Evolutionary conservation across 306 rosid genomes (phyloP).

Genomic region (Trifolium pratense): DNA sequence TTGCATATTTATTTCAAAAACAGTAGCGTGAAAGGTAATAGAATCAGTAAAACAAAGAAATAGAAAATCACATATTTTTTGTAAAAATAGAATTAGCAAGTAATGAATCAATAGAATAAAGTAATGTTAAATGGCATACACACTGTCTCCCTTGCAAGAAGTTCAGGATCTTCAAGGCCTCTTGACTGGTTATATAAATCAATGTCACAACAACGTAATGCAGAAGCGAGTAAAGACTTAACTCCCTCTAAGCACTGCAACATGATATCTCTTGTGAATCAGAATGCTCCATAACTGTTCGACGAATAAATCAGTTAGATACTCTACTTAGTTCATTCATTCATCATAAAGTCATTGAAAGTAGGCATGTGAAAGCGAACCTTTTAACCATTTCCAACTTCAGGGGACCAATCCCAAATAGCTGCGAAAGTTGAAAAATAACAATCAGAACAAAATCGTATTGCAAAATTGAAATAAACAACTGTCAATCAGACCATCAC

Average conservation of each 20-base stretch:
- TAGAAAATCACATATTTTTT: neutral
- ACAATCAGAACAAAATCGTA: conserved; percentile 36
- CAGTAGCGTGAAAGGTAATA: neutral
- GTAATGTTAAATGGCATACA: conserved; percentile 60
- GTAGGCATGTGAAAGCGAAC: conserved; percentile 41
- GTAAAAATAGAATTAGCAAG: too few relatives aligned
- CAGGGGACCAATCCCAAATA: conserved; percentile 45
- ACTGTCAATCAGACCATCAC: neutral
- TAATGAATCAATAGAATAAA: conserved; percentile 7
- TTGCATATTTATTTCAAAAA: neutral
- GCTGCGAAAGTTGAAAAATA: conserved; percentile 31
- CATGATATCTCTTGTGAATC: conserved; percentile 75
- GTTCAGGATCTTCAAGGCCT: conserved; percentile 91
- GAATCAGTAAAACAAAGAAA: conserved; percentile 31
- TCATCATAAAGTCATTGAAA: conserved; percentile 26
- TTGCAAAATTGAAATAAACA: conserved; percentile 33
- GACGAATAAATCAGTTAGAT: conserved; percentile 41
- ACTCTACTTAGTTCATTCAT: conserved; percentile 29
- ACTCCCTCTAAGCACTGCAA: conserved; percentile 81
- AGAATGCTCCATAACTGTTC: conserved; percentile 77
- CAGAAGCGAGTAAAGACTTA: conserved; percentile 64
- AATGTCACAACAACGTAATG: conserved; percentile 75
- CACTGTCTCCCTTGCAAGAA: conserved; percentile 91
- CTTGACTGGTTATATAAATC: conserved; percentile 73
- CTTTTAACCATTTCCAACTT: conserved; percentile 80